These are phyloP conservation scores for Coelastrella sp. DNA, from an alignment of 139 green algal species.

Conservation along the genomic window DNA sequence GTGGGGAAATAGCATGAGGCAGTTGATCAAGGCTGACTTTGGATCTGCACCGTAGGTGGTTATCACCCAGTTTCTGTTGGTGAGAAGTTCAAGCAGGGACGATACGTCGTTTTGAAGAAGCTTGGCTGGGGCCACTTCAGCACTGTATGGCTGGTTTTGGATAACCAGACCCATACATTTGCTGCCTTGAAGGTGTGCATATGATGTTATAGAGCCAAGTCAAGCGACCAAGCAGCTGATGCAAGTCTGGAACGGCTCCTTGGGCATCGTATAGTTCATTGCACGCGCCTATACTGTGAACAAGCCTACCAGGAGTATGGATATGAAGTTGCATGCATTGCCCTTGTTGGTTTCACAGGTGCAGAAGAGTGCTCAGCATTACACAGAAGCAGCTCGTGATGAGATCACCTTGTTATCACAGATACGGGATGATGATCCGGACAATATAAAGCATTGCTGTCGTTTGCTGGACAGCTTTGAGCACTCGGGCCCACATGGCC, in stretches of 20 bases:
- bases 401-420: conserved; percentile 93
- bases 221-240: no score
- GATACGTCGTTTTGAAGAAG: conserved; percentile 95
- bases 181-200: conserved; percentile 45
- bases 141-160: conserved; percentile 95
- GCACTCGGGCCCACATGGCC: conserved; percentile 91
- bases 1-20: no score
- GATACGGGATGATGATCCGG: conserved; percentile 76
- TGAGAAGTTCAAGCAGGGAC: conserved; percentile 89
- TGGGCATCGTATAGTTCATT: no score
- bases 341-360: conserved; percentile 71
- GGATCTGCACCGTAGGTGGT: conserved; percentile 73
- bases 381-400: conserved; percentile 97
- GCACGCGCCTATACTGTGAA: no score
- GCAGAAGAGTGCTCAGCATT: conserved; percentile 96
- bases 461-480: conserved; percentile 94
- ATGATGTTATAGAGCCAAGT: not conserved
- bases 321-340: no score
- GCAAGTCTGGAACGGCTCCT: no score
- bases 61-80: conserved; percentile 95
- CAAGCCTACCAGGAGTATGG: no score
- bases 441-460: conserved; percentile 72
- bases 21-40: not conserved
- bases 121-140: conserved; percentile 99
- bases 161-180: conserved; percentile 60